These are phyloP conservation scores for Oehlia diaphana DNA, from an alignment of 192 early-diverging fungal genomes.

Conservation along the genomic window DNA sequence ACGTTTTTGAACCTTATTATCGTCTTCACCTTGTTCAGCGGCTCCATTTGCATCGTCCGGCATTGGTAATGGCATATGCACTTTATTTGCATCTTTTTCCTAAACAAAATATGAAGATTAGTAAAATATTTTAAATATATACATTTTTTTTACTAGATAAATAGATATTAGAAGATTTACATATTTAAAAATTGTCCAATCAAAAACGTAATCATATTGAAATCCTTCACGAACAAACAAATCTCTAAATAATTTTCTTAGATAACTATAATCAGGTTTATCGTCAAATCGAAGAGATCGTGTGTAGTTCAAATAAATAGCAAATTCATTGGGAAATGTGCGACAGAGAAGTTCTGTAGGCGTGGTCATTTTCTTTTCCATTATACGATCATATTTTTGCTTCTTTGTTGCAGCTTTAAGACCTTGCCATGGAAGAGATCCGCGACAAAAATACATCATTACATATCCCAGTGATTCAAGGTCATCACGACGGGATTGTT, in stretches of 20 bases:
- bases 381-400: slow-evolving; percentile 94
- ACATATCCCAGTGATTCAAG: slow-evolving; percentile 88
- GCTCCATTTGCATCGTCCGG: slow-evolving; percentile 18
- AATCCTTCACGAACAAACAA: slow-evolving; percentile 80
- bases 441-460: slow-evolving; percentile 89
- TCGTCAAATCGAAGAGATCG: slow-evolving; percentile 86
- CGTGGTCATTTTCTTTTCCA: slow-evolving; percentile 91
- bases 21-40: slow-evolving; percentile 22
- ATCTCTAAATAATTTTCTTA: slow-evolving; percentile 85
- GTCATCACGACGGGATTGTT: slow-evolving; percentile 89
- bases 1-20: slow-evolving; percentile 10
- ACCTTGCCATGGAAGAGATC: slow-evolving; percentile 91
- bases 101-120: background rate
- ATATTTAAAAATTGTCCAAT: slow-evolving; percentile 81
- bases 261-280: slow-evolving; percentile 87
- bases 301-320: slow-evolving; percentile 85
- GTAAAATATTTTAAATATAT: background rate
- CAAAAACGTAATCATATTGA: slow-evolving; percentile 88
- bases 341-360: slow-evolving; percentile 81
- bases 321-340: slow-evolving; percentile 83
- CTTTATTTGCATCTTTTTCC: slow-evolving; percentile 34
- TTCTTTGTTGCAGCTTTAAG: slow-evolving; percentile 86
- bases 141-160: background rate
- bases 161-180: slow-evolving; percentile 7
- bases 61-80: slow-evolving; percentile 20